A percentile compares a stretch with the other conserved stretches of the same genome.
Conservation (phyloP, 2,329 filamentous ascomycete genomes). For the Alternaria sp. region DNA sequence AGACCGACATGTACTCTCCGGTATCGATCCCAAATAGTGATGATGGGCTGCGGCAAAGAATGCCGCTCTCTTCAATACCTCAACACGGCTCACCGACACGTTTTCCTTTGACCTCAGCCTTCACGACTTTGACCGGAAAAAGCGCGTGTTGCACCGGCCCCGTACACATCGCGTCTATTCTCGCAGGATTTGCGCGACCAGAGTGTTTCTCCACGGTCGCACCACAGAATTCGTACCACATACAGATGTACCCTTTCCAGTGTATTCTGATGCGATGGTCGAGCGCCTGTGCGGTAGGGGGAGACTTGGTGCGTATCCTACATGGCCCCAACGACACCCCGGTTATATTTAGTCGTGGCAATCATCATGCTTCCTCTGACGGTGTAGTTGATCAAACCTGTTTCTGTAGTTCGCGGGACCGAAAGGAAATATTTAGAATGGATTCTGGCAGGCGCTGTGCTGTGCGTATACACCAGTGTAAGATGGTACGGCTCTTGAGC, state of each 20-base stretch:
- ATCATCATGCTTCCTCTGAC: neutral
- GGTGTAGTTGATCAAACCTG: neutral
- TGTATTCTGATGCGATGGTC: neutral
- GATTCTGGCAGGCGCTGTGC: neutral
- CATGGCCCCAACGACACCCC: neutral
- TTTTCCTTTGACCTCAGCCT: neutral
- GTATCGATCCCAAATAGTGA: neutral
- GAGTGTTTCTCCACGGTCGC: slow-evolving; percentile 17
- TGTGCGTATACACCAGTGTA: neutral
- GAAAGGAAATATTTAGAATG: neutral
- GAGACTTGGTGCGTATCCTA: neutral
- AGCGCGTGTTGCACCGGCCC: neutral
- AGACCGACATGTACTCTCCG: neutral
- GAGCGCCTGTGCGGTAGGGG: neutral
- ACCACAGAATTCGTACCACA: slow-evolving; percentile 1
- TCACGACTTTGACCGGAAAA: neutral
- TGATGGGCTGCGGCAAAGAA: neutral
- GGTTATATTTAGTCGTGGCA: neutral
- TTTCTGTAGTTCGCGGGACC: neutral
- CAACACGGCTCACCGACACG: neutral
- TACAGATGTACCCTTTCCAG: neutral
- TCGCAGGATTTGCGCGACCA: slow-evolving; percentile 6
- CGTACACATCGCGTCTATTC: neutral
- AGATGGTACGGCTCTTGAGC: neutral
- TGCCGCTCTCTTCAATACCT: neutral